Conservation (phyloP, 306 rosid species). For the Rubus parviflorus region DNA sequence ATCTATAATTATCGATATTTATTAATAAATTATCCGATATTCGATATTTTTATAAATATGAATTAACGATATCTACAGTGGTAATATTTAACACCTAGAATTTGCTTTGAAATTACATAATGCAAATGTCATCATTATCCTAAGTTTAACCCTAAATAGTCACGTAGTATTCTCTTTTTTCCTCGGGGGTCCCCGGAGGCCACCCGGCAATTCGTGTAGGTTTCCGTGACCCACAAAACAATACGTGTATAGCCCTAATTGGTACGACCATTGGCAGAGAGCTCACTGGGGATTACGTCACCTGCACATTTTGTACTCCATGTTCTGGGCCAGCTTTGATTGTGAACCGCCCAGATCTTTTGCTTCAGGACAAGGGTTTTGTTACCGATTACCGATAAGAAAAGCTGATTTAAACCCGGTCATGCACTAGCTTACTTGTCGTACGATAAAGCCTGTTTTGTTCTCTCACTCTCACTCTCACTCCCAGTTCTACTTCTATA, state of each 20-base stretch:
- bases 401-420: neutral
- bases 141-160: neutral
- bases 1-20: too few species aligned
- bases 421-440: neutral
- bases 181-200: neutral
- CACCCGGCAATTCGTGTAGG: neutral
- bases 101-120: neutral
- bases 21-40: too few species aligned
- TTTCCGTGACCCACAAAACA: neutral
- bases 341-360: constrained; percentile 36
- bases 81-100: too few species aligned
- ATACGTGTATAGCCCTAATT: constrained; percentile 16
- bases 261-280: neutral
- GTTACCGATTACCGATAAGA: constrained; percentile 36
- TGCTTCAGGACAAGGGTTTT: constrained; percentile 23
- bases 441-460: constrained; percentile 8
- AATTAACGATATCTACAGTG: too few species aligned
- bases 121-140: neutral
- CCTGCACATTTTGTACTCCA: constrained; percentile 30
- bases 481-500: constrained; percentile 16
- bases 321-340: constrained; percentile 8
- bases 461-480: neutral
- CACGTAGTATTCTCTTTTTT: neutral
- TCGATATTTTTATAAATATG: too few species aligned
- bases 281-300: constrained; percentile 40